These are phyloP conservation scores for Ustilago shanxiensis DNA, from an alignment of 1,284 basidiomycete genomes.

Conservation along the genomic window DNA sequence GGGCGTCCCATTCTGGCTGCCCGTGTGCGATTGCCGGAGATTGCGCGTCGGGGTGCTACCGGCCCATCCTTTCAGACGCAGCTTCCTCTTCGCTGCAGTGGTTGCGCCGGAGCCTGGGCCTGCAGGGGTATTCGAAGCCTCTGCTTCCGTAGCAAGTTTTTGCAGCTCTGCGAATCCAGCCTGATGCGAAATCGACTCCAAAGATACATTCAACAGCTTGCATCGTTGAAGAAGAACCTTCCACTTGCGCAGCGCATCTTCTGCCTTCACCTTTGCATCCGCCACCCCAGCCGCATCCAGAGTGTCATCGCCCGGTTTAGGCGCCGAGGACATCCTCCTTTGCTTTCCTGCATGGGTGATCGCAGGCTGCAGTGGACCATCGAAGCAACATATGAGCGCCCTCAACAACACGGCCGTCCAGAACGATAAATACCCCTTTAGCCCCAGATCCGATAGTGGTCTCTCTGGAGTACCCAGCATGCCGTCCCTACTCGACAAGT, in stretches of 20 bases:
- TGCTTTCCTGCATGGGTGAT: neutral
- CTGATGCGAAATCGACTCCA: conserved; percentile 35
- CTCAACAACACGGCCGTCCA: conserved; percentile 89
- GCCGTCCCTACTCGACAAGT: conserved; percentile 82
- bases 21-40: neutral
- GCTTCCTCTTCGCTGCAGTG: conserved; percentile 22
- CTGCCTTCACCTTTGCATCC: neutral
- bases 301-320: neutral
- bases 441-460: conserved; percentile 90
- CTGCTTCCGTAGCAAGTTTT: conserved; percentile 20
- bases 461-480: conserved; percentile 93
- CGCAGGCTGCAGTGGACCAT: conserved; percentile 19
- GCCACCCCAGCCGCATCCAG: neutral
- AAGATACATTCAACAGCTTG: conserved; percentile 29
- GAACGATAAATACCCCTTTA: conserved; percentile 89
- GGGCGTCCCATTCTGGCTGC: neutral
- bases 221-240: conserved; percentile 35
- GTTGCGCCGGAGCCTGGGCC: conserved; percentile 3
- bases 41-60: conserved; percentile 14
- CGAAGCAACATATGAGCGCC: conserved; percentile 77
- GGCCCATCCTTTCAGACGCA: conserved; percentile 44
- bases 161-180: conserved; percentile 31
- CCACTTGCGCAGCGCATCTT: conserved; percentile 19
- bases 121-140: conserved; percentile 20
- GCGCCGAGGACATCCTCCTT: conserved; percentile 17